These are phyloP conservation scores for Neltuma alba DNA, from an alignment of 306 rosid species.

Conservation along the genomic window DNA sequence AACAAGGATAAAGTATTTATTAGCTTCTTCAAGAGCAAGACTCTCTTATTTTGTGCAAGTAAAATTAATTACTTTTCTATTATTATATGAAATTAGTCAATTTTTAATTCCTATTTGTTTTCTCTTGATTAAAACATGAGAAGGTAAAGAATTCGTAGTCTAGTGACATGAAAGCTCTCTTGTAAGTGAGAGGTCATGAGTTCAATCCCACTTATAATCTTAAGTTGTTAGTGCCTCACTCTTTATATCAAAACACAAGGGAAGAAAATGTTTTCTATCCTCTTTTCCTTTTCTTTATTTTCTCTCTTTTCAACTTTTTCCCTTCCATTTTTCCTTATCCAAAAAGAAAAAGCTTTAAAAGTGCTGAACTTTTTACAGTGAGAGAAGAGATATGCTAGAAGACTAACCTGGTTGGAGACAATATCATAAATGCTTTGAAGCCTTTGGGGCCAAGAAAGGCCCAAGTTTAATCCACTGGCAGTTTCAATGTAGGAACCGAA, in stretches of 20 bases:
- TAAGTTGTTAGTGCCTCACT: too few species aligned
- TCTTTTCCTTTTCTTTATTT: not conserved
- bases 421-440: not conserved
- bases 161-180: too few species aligned
- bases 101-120: too few species aligned
- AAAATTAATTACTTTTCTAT: too few species aligned
- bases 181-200: too few species aligned
- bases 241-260: not conserved
- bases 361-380: not conserved
- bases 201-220: too few species aligned
- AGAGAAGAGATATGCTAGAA: too few species aligned
- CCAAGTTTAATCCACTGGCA: slow-evolving; percentile 39
- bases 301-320: not conserved
- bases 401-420: not conserved
- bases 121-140: too few species aligned
- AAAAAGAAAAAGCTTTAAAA: too few species aligned
- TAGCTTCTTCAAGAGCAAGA: not conserved
- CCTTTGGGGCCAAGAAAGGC: not conserved
- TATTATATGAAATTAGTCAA: too few species aligned
- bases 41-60: not conserved
- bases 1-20: not conserved
- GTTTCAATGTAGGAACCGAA: not conserved
- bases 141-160: too few species aligned
- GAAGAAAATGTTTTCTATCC: not conserved
- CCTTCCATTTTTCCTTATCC: not conserved